Percentiles rank a stretch among this genome's conserved stretches.
Conservation (phyloP, 352 stramenopile species). For the Phytophthora pluvialis region DNA sequence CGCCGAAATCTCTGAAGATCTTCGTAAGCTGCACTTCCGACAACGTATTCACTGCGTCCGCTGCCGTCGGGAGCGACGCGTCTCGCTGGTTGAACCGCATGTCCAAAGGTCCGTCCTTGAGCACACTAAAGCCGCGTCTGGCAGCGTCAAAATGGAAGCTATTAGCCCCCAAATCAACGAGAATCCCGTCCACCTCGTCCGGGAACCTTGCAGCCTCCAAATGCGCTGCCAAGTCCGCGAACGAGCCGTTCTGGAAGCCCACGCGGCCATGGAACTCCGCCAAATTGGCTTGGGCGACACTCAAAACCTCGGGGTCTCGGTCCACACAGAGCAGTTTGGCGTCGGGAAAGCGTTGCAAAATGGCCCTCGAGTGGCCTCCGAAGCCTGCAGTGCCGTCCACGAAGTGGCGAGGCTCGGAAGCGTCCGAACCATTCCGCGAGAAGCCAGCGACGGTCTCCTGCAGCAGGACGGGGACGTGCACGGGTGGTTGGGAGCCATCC, state of each 20-base stretch:
- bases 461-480: constrained; percentile 69
- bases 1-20: constrained; percentile 76
- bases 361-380: constrained; percentile 66
- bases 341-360: constrained; percentile 54
- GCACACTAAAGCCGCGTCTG: constrained; percentile 73
- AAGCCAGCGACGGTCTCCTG: constrained; percentile 55
- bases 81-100: constrained; percentile 79
- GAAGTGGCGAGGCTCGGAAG: constrained; percentile 44
- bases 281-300: constrained; percentile 60
- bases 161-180: constrained; percentile 84
- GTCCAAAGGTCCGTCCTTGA: constrained; percentile 77
- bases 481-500: constrained; percentile 14
- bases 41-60: constrained; percentile 69
- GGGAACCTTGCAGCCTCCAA: constrained; percentile 53
- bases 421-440: constrained; percentile 24
- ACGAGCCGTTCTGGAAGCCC: constrained; percentile 65
- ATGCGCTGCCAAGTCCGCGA: constrained; percentile 53
- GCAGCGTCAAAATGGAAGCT: constrained; percentile 84
- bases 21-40: constrained; percentile 80
- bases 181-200: constrained; percentile 61
- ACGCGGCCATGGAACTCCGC: constrained; percentile 55
- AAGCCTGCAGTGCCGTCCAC: constrained; percentile 81
- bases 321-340: constrained; percentile 81
- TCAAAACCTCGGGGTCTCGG: constrained; percentile 75
- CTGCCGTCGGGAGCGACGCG: constrained; percentile 41